Conservation (phyloP, 345 rosid genomes). For the Melaleuca quinquenervia region DNA sequence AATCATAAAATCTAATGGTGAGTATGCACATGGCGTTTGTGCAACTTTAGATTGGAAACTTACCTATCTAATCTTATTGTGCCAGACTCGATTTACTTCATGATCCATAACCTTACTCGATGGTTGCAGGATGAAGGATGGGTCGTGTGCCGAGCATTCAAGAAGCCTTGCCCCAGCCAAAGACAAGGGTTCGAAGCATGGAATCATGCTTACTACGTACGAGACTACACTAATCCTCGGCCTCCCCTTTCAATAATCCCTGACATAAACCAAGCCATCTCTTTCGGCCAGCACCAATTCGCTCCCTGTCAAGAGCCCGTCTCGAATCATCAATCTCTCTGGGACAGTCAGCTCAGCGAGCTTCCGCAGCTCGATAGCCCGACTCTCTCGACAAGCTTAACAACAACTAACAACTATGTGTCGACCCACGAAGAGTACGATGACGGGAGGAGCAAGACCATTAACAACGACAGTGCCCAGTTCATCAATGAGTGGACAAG, state of each 20-base stretch:
- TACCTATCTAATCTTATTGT: not conserved
- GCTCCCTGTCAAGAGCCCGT: slow-evolving; percentile 10
- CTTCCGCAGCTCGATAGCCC: slow-evolving; percentile 75
- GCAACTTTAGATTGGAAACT: not conserved
- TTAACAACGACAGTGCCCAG: slow-evolving; percentile 4
- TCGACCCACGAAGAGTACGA: slow-evolving; percentile 25
- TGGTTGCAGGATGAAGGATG: slow-evolving; percentile 87
- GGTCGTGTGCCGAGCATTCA: slow-evolving; percentile 94
- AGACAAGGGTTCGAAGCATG: slow-evolving; percentile 67
- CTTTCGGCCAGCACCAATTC: not conserved
- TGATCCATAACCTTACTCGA: not conserved
- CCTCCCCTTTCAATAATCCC: slow-evolving; percentile 9
- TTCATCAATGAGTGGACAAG: slow-evolving; percentile 49
- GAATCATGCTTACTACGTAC: slow-evolving; percentile 38
- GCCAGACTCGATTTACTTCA: not conserved
- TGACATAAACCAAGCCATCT: not conserved
- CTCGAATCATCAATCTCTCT: slow-evolving; percentile 1
- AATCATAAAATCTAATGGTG: not conserved
- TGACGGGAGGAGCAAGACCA: slow-evolving; percentile 23
- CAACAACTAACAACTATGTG: slow-evolving; percentile 3
- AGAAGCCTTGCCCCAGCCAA: slow-evolving; percentile 71
- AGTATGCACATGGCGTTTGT: not conserved
- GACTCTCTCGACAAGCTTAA: slow-evolving; percentile 36
- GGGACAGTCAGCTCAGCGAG: slow-evolving; percentile 26
- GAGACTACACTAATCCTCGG: slow-evolving; percentile 6